These are phyloP conservation scores for Cladosporium sp. DNA, from an alignment of 2,329 filamentous ascomycete species.

Conservation along the genomic window DNA sequence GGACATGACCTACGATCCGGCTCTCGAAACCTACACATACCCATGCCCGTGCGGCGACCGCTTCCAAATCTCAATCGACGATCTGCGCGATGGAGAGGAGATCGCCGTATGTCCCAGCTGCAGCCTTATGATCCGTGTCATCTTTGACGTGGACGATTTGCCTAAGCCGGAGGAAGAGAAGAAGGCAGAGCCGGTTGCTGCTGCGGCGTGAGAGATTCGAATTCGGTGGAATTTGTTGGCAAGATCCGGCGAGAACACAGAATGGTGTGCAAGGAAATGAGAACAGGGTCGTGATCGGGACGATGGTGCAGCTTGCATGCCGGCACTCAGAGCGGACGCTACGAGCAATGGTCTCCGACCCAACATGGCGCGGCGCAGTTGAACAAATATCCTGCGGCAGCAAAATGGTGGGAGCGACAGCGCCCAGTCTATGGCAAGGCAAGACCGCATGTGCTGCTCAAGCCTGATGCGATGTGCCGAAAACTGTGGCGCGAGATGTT, in stretches of 20 bases:
- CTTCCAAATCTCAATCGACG: slow-evolving; percentile 83
- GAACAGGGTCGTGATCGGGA: background rate
- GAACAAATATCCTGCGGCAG: too few relatives aligned
- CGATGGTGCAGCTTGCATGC: background rate
- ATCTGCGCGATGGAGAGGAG: slow-evolving; percentile 83
- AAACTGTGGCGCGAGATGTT: background rate
- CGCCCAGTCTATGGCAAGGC: background rate
- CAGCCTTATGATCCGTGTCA: slow-evolving; percentile 92
- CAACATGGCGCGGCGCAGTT: too few relatives aligned
- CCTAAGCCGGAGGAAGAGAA: slow-evolving; percentile 40
- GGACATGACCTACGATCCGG: slow-evolving; percentile 87
- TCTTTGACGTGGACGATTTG: slow-evolving; percentile 68
- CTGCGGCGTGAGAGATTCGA: slow-evolving; percentile 17
- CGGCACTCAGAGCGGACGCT: background rate
- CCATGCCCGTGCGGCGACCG: slow-evolving; percentile 96
- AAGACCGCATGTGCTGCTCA: background rate
- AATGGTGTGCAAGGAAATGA: too few relatives aligned
- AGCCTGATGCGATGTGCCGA: background rate
- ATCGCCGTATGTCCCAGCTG: slow-evolving; percentile 98
- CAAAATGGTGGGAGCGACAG: too few relatives aligned
- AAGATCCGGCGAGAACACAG: background rate
- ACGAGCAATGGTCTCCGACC: background rate
- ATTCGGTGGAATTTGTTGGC: too few relatives aligned
- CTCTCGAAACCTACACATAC: slow-evolving; percentile 85
- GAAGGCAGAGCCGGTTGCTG: too few relatives aligned